A percentile compares a stretch with the other conserved stretches of the same genome.
phyloP scores from a whole-genome alignment of 1,284 basidiomycete species.

The Boletellus deceptivus region DNA sequence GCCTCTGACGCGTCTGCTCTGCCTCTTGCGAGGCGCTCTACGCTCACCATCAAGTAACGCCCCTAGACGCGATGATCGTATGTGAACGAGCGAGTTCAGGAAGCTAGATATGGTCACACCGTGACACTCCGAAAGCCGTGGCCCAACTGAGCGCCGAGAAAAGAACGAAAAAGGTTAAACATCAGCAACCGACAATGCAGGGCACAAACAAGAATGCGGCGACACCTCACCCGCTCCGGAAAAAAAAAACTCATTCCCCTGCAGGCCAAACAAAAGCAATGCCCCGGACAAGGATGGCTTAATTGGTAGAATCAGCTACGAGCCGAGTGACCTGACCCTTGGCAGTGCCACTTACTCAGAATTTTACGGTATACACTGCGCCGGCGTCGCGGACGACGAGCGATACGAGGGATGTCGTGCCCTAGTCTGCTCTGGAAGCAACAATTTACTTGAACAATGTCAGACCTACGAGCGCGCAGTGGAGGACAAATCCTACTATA shows the following conservation, averaged over 20 bases:
- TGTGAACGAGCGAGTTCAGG: neutral
- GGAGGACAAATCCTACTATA: slow-evolving; percentile 13
- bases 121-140: slow-evolving; percentile 10
- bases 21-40: slow-evolving; percentile 22
- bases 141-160: slow-evolving; percentile 14
- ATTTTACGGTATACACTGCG: slow-evolving; percentile 8
- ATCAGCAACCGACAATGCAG: slow-evolving; percentile 11
- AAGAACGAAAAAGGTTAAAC: neutral
- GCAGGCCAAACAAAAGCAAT: slow-evolving; percentile 5
- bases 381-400: slow-evolving; percentile 23
- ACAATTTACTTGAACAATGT: slow-evolving; percentile 19
- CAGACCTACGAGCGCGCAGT: slow-evolving; percentile 20
- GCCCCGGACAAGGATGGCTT: slow-evolving; percentile 13
- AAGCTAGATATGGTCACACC: slow-evolving; percentile 9
- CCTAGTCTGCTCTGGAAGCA: slow-evolving; percentile 10
- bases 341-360: slow-evolving; percentile 3
- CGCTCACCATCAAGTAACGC: slow-evolving; percentile 20
- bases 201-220: slow-evolving; percentile 18
- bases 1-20: neutral
- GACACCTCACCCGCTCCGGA: neutral
- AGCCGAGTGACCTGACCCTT: neutral
- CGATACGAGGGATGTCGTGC: slow-evolving; percentile 19
- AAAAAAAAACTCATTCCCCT: slow-evolving; percentile 1
- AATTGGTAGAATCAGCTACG: slow-evolving; percentile 2
- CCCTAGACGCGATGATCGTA: slow-evolving; percentile 10